Percentiles rank a stretch among this genome's conserved stretches.
phyloP scores from a whole-genome alignment of 1,284 basidiomycete species.

The Phylloporus sp. region DNA sequence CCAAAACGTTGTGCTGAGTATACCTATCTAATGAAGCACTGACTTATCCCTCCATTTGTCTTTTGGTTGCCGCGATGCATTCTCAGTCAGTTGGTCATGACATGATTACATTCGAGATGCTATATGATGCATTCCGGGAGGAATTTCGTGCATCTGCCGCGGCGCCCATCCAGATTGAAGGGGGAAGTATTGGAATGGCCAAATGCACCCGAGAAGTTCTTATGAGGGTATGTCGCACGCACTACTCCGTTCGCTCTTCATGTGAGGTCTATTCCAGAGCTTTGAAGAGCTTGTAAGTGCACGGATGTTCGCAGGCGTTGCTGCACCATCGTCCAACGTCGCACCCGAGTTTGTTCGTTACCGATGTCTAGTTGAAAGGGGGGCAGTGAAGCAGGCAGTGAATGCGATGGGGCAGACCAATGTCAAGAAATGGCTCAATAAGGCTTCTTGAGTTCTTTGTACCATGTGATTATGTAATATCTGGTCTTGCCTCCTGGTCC shows the following conservation, averaged over 20 bases:
- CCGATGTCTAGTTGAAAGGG: conserved; percentile 63
- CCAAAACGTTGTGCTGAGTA: conserved; percentile 12
- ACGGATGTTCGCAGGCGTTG: conserved; percentile 59
- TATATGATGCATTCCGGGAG: conserved; percentile 70
- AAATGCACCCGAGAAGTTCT: conserved; percentile 68
- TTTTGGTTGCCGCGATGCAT: conserved; percentile 76
- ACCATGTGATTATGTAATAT: conserved; percentile 33
- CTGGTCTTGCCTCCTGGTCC: conserved; percentile 9
- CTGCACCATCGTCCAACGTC: conserved; percentile 53
- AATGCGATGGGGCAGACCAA: conserved; percentile 72
- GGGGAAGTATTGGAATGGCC: conserved; percentile 78
- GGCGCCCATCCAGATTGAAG: conserved; percentile 77
- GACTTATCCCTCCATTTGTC: conserved; percentile 75
- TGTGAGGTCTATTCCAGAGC: conserved; percentile 51
- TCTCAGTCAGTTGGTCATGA: conserved; percentile 71
- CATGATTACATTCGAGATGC: conserved; percentile 80
- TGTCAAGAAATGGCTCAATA: conserved; percentile 79
- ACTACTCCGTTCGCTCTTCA: conserved; percentile 14
- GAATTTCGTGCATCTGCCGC: conserved; percentile 73
- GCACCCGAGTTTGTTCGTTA: conserved; percentile 74
- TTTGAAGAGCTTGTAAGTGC: conserved; percentile 70
- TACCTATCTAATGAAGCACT: conserved; percentile 52
- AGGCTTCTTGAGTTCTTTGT: conserved; percentile 45
- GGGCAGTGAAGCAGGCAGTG: conserved; percentile 70
- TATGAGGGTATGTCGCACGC: conserved; percentile 57